Evolutionary conservation across 192 early-diverging fungal genomes (phyloP).

Genomic region (Entomortierella lignicola): DNA sequence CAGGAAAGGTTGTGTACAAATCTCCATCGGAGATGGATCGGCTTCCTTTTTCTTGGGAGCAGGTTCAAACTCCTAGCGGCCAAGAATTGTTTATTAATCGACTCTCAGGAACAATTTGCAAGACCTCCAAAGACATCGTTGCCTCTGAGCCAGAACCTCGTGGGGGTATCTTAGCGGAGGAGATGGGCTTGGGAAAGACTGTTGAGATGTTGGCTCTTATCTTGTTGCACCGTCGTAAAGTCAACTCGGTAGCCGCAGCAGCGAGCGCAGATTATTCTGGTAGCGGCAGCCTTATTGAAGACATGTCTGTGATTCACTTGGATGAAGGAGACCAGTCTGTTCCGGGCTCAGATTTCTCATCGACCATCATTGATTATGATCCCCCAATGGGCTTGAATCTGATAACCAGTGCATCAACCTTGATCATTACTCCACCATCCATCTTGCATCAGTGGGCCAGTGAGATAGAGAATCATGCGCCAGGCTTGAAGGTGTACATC

Average conservation of each 20-base stretch:
- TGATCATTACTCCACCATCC: conserved; percentile 72
- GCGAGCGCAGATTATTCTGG: neutral
- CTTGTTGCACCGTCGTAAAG: conserved; percentile 49
- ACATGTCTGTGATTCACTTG: conserved; percentile 1
- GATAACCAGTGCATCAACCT: conserved; percentile 57
- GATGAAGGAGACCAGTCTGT: neutral
- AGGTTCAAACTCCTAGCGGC: neutral
- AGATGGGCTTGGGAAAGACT: conserved; percentile 81
- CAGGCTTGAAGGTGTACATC: conserved; percentile 44
- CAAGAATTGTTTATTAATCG: conserved; percentile 17
- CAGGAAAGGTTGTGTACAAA: conserved; percentile 20
- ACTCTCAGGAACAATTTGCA: conserved; percentile 5
- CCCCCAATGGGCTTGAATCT: conserved; percentile 1
- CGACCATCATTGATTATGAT: neutral
- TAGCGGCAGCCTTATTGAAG: neutral
- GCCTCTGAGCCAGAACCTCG: conserved; percentile 4
- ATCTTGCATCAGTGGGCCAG: conserved; percentile 73
- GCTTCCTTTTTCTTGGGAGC: conserved; percentile 34
- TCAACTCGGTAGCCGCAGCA: neutral
- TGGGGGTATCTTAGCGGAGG: conserved; percentile 63
- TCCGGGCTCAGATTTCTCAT: neutral
- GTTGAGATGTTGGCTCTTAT: conserved; percentile 71
- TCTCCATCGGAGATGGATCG: conserved; percentile 7
- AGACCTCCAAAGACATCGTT: neutral
- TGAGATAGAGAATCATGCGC: conserved; percentile 68